These are phyloP conservation scores for Hypericum perforatum DNA, from an alignment of 345 rosid genomes.

Conservation along the genomic window DNA sequence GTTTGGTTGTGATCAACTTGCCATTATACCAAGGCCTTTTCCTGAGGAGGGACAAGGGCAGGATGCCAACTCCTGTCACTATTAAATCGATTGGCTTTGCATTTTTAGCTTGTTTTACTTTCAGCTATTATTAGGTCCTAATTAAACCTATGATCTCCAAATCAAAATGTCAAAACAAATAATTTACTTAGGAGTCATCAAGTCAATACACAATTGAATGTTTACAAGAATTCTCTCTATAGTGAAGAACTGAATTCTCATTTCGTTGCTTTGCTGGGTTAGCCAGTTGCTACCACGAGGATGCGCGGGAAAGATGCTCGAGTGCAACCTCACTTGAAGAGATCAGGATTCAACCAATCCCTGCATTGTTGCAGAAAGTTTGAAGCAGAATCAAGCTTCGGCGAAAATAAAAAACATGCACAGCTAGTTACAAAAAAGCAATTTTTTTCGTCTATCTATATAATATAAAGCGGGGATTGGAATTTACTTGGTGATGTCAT, in stretches of 20 bases:
- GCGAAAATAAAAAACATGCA: not conserved
- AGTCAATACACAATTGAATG: too few species aligned
- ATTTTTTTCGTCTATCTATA: too few species aligned
- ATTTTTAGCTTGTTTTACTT: conserved; percentile 29
- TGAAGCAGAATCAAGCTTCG: not conserved
- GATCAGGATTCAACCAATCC: conserved; percentile 89
- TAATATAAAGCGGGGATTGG: not conserved
- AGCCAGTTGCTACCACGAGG: not conserved
- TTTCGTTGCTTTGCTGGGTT: not conserved
- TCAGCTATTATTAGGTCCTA: conserved; percentile 1
- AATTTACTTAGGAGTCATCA: too few species aligned
- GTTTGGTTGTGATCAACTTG: conserved; percentile 42
- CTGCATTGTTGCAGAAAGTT: conserved; percentile 35
- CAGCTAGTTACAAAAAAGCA: not conserved
- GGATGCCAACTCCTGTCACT: conserved; percentile 37
- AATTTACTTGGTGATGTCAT: conserved; percentile 74
- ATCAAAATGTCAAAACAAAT: too few species aligned
- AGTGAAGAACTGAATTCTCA: too few species aligned
- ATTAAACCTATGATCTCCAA: too few species aligned
- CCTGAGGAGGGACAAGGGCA: conserved; percentile 55
- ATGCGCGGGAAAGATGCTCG: not conserved
- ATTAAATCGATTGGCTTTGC: conserved; percentile 35
- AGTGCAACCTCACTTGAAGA: conserved; percentile 46
- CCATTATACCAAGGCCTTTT: conserved; percentile 55
- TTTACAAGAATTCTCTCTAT: too few species aligned